Evolutionary conservation across 106 monocot species (phyloP).

Genomic region (Dendrobium chrysotoxum): DNA sequence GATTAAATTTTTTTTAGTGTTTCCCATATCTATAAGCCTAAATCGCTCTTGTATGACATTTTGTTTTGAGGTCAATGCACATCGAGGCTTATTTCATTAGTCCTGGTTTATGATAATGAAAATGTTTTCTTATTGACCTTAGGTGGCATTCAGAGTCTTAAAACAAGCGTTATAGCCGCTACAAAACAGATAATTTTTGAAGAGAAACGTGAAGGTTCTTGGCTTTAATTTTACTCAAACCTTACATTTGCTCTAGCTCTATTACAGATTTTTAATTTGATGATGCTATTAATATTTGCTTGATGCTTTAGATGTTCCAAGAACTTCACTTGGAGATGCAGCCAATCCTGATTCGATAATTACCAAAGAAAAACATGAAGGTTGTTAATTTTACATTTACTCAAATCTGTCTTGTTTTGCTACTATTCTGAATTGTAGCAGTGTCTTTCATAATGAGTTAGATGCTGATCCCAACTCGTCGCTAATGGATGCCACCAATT

Average conservation of each 20-base stretch:
- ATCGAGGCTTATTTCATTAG: neutral
- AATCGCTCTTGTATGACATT: neutral
- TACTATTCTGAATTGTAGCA: too few species aligned
- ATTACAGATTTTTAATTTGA: neutral
- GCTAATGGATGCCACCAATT: too few species aligned
- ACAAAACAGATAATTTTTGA: neutral
- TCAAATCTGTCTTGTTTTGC: neutral
- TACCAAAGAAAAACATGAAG: neutral
- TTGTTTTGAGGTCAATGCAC: constrained; percentile 2
- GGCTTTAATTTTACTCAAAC: neutral
- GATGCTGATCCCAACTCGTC: too few species aligned
- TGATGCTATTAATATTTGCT: neutral
- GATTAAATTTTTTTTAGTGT: neutral
- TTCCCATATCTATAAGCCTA: neutral
- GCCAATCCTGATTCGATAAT: neutral
- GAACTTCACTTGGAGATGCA: neutral
- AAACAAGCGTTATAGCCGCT: neutral
- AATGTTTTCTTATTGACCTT: neutral
- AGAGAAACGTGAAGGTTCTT: neutral
- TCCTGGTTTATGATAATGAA: neutral
- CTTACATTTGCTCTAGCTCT: neutral
- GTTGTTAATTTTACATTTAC: neutral
- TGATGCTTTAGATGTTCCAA: neutral
- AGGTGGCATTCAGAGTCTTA: neutral
- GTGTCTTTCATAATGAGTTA: too few species aligned